Percentiles rank a stretch among this genome's conserved stretches.
Conservation (phyloP, 352 stramenopile genomes). For the Phytophthora colocasiae region DNA sequence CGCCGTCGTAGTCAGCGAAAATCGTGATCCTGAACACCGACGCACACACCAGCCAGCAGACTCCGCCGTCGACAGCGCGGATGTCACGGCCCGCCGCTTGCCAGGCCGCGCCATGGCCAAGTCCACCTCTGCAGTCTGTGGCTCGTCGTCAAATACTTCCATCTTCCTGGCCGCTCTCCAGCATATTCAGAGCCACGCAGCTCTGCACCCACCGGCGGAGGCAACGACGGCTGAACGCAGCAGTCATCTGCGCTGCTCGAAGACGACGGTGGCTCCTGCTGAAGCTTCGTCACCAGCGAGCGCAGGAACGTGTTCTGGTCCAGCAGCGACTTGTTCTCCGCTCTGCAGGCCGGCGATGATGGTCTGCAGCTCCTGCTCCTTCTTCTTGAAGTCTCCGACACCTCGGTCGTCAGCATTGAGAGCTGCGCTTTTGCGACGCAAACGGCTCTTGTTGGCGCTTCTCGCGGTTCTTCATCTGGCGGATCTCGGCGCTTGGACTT, state of each 20-base stretch:
- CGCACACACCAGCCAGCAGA: constrained; percentile 71
- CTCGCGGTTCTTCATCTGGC: constrained; percentile 89
- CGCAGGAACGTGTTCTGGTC: constrained; percentile 83
- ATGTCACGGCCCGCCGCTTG: constrained; percentile 47
- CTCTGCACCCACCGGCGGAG: constrained; percentile 34
- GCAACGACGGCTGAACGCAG: constrained; percentile 37
- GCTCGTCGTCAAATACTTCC: constrained; percentile 27
- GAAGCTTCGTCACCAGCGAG: constrained; percentile 69
- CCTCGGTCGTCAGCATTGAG: constrained; percentile 58
- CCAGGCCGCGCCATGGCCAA: constrained; percentile 29
- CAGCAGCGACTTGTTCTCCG: constrained; percentile 83
- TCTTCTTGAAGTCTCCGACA: constrained; percentile 72
- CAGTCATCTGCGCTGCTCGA: constrained; percentile 15
- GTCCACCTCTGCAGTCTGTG: constrained; percentile 28
- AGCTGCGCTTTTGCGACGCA: constrained; percentile 80
- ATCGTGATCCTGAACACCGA: constrained; percentile 85
- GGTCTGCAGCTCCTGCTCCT: constrained; percentile 75
- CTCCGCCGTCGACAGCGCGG: constrained; percentile 62
- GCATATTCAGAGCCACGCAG: constrained; percentile 30
- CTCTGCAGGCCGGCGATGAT: constrained; percentile 69
- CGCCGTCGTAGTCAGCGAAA: constrained; percentile 64
- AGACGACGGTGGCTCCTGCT: constrained; percentile 31
- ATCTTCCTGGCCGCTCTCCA: constrained; percentile 39
- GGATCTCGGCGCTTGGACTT: constrained; percentile 86
- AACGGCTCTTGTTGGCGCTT: constrained; percentile 84